Evolutionary conservation across 257 asterid species (phyloP), one percentile per base, ranked within the genome.

Genomic region (Coffea eugenioides): DNA sequence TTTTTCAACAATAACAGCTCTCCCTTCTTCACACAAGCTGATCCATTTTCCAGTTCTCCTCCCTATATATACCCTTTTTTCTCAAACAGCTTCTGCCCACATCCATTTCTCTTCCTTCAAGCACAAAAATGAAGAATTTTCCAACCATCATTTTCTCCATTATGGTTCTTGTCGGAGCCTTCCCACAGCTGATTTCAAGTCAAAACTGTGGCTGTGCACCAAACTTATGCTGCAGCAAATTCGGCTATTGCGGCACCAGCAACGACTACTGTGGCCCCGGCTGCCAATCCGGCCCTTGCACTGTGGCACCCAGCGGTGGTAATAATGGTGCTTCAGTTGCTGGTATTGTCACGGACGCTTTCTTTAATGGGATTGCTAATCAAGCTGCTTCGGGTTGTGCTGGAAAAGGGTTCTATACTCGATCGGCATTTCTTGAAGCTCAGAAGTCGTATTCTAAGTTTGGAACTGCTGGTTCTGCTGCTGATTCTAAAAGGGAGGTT

Each of bases 161-260:
- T 5, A 23, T 41, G 51, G 59, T 76, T 54, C 73, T 75, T 15
- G 54, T 51, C 64, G 69, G 67, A 56, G 43, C 69, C 31, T 71
- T 59, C 27, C 69, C 78, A 65, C 71, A 20, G 16, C 64, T 27
- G 6, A 56, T 62, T 25, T 75, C 74, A 25, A 39, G 80, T 71
- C 85, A 27, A 27, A 27, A 27, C 27, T 27, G 27, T 27, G 27
- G 27, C 27, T 27, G 27, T 27, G 14, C 74, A 45, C 31, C 83
- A 61, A 71, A 76, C 11, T 11, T 83, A 73, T 84, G 92, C 43
- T 89, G 89, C 75, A 89, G 89, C 65, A 78, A 62, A 25, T 82
- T 5, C 39, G 92, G 92, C 54, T 85, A 82, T 39, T 89, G 92
- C 48, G 90, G 92, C 69, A 77, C 76, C 0, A 74, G 82, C n/a